A percentile compares a stretch with the other conserved stretches of the same genome.
Conservation (phyloP, 805 yeast genomes). For the Metschnikowia bowlesiae region DNA sequence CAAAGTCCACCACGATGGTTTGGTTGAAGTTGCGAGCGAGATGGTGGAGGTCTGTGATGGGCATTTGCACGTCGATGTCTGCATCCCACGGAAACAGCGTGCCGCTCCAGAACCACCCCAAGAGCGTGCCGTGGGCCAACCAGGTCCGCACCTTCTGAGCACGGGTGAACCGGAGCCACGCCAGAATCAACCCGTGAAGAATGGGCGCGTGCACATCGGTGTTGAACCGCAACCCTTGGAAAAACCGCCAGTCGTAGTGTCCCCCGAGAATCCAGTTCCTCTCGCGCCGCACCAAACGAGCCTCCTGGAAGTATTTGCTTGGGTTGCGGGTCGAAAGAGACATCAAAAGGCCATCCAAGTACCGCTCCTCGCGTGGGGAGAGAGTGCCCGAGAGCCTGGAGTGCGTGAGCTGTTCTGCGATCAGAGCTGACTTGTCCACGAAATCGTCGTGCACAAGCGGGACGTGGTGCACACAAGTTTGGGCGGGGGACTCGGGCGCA, state of each 20-base stretch:
- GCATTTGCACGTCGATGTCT: slow-evolving; percentile 28
- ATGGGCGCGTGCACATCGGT: slow-evolving; percentile 14
- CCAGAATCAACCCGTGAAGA: slow-evolving; percentile 21
- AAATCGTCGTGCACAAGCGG: slow-evolving; percentile 25
- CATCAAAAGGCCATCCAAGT: slow-evolving; percentile 11
- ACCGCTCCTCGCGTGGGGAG: slow-evolving; percentile 8
- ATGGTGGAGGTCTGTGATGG: slow-evolving; percentile 21
- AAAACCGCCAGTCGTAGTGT: slow-evolving; percentile 29
- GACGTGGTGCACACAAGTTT: slow-evolving; percentile 17
- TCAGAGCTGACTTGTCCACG: slow-evolving; percentile 18
- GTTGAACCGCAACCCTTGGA: slow-evolving; percentile 17
- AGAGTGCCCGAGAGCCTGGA: slow-evolving; percentile 9
- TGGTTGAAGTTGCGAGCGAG: slow-evolving; percentile 21
- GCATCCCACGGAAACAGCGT: slow-evolving; percentile 27
- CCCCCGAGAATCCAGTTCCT: slow-evolving; percentile 16
- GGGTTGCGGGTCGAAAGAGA: slow-evolving; percentile 11
- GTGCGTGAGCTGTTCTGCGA: slow-evolving; percentile 8
- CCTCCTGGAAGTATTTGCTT: slow-evolving; percentile 42
- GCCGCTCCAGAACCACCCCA: slow-evolving; percentile 30
- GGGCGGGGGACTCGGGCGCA: not conserved
- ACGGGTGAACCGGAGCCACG: slow-evolving; percentile 25
- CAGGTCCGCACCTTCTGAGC: slow-evolving; percentile 23
- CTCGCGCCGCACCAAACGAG: slow-evolving; percentile 18
- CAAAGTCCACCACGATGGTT: slow-evolving; percentile 21
- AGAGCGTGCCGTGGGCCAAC: slow-evolving; percentile 27